These are phyloP conservation scores for Talaromyces albobiverticillius DNA, from an alignment of 2,329 filamentous ascomycete species.

Conservation along the genomic window DNA sequence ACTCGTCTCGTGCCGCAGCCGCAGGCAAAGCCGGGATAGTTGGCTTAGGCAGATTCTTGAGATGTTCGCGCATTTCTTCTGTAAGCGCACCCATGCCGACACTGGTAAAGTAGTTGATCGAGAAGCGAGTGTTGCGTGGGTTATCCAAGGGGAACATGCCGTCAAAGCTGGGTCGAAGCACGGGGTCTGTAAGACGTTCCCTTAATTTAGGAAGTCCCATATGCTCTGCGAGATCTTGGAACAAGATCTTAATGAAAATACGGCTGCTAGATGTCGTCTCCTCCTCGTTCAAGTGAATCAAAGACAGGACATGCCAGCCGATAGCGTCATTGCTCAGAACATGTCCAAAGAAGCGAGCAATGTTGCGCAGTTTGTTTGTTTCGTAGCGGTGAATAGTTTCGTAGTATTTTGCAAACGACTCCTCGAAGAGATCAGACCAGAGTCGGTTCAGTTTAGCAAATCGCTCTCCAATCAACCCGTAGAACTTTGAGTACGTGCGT, in stretches of 20 bases:
- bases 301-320: constrained; percentile 83
- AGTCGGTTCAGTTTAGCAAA: constrained; percentile 95
- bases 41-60: constrained; percentile 87
- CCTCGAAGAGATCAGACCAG: constrained; percentile 91
- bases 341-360: constrained; percentile 92
- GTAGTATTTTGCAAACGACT: constrained; percentile 88
- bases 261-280: constrained; percentile 94
- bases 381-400: constrained; percentile 97
- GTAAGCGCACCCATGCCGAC: constrained; percentile 95
- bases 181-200: constrained; percentile 72
- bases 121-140: constrained; percentile 86
- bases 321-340: constrained; percentile 84
- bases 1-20: constrained; percentile 49
- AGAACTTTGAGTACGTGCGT: constrained; percentile 96
- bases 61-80: constrained; percentile 87
- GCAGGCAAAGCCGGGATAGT: constrained; percentile 66
- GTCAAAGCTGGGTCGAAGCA: constrained; percentile 71
- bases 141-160: constrained; percentile 90
- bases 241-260: constrained; percentile 98
- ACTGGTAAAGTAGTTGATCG: constrained; percentile 99
- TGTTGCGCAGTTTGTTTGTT: constrained; percentile 90
- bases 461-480: constrained; percentile 87
- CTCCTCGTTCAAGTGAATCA: constrained; percentile 89
- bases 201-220: constrained; percentile 79
- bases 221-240: constrained; percentile 86